Evolutionary conservation across 2,329 filamentous ascomycete genomes (phyloP), one percentile per base, ranked within the genome.

Genomic region (Fusarium sp.): DNA sequence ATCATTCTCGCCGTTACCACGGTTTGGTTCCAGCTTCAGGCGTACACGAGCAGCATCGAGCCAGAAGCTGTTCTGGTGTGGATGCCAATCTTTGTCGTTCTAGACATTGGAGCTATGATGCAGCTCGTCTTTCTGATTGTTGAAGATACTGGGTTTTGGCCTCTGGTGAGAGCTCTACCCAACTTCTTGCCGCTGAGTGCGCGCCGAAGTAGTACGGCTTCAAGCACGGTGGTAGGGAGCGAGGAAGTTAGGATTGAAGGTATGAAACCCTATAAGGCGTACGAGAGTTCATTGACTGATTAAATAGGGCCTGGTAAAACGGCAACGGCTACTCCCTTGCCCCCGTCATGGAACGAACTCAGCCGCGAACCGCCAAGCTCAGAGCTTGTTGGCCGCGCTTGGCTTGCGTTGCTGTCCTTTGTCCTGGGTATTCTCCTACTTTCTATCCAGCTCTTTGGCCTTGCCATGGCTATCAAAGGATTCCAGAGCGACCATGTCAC

Each of bases 51-150:
- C 6, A 62, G 59, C 59, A 62, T 62, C 17, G 20, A 53, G 9
- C 59, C 59, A 4, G 59, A 55, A 14, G 40, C 59, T 27, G 59
- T 62, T 10, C 44, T 62, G 5, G 59, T 62, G 17, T 62, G 59
- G 59, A 62, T 62, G 59, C 59, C 59, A 11, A 62, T 51, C 31
- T 62, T 62, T 38, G 59, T 62, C 4, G 44, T 62, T 11, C n/a
- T 62, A 16, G 59, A 62, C 11, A 62, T 62, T 31, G 59, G 59
- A 2, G 42, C 59, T 6, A 62, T 62, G 59, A 62, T 55, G 59
- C 59, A 62, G 17, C 59, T 62, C 2, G 59, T 62, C 6, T 62
- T 62, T 22, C 59, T 62, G 0, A 62, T 62, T 20, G 31, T 35
- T 20, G 59, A 62, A 3, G 42, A 53, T 6, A 62, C 17, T 11